Percentiles rank a stretch among this genome's conserved stretches.
Conservation (phyloP, 331 rosid species). For the Malus hybrid region DNA sequence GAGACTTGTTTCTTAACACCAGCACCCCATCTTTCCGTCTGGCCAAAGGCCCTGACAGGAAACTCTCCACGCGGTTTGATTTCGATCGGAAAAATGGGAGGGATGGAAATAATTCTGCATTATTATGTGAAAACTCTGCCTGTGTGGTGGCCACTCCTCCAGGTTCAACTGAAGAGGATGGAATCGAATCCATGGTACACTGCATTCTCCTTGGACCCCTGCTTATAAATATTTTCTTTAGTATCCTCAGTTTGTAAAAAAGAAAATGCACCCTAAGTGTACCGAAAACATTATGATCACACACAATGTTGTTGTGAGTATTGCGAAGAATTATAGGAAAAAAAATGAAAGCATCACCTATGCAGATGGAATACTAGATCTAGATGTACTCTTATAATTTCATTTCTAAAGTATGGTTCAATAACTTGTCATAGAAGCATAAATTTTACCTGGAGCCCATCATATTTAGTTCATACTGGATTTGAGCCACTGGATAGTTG, state of each 20-base stretch:
- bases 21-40: constrained; percentile 45
- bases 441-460: constrained; percentile 86
- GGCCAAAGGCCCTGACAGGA: constrained; percentile 43
- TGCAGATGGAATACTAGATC: neutral
- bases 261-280: neutral
- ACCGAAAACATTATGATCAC: neutral
- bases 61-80: constrained; percentile 46
- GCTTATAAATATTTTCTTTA: constrained; percentile 9
- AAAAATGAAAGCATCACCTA: neutral
- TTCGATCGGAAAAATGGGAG: constrained; percentile 64
- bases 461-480: constrained; percentile 84
- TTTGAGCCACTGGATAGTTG: constrained; percentile 81
- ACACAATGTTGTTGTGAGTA: neutral
- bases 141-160: constrained; percentile 85
- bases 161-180: constrained; percentile 65
- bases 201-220: constrained; percentile 99
- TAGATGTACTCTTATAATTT: neutral
- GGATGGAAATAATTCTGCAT: constrained; percentile 48
- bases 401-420: neutral
- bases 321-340: neutral
- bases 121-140: constrained; percentile 52
- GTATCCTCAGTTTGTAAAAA: neutral
- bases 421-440: neutral
- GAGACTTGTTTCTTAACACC: constrained; percentile 83
- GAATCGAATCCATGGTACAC: constrained; percentile 77